Evolutionary conservation across 257 asterid species (phyloP).

Genomic region (Ocimum tenuiflorum): DNA sequence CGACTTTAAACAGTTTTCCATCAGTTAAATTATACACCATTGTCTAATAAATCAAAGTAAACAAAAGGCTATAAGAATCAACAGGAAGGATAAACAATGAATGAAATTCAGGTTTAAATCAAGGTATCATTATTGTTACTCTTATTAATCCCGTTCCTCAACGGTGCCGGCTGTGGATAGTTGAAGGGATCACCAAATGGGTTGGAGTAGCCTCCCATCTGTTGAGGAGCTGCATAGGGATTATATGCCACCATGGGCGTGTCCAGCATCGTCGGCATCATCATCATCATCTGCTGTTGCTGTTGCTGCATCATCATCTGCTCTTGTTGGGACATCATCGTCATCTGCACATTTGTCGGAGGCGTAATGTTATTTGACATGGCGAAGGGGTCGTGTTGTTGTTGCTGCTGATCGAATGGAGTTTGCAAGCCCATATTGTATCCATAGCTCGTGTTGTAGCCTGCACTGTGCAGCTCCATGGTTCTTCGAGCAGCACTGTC

Average conservation of each 20-base stretch:
- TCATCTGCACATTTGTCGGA: constrained; percentile 61
- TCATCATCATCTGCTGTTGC: constrained; percentile 30
- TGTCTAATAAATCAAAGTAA: too few relatives aligned
- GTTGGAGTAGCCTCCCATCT: constrained; percentile 22
- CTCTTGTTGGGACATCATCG: constrained; percentile 53
- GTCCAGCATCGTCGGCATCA: constrained; percentile 21
- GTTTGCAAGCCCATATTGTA: constrained; percentile 25
- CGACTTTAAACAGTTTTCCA: too few relatives aligned
- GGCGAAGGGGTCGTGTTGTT: constrained; percentile 56
- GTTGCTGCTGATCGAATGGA: constrained; percentile 29
- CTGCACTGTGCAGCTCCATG: constrained; percentile 57
- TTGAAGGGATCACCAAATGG: constrained; percentile 68
- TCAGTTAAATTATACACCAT: too few relatives aligned
- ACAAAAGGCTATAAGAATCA: too few relatives aligned
- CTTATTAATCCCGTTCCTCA: constrained; percentile 26
- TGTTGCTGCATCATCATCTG: constrained; percentile 33
- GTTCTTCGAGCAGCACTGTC: constrained; percentile 57
- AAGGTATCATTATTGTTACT: constrained; percentile 23
- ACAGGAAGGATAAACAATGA: not conserved
- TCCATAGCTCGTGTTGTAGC: constrained; percentile 40
- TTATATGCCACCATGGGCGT: constrained; percentile 32
- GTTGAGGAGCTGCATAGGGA: constrained; percentile 9
- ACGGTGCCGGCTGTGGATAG: constrained; percentile 33
- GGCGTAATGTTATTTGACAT: constrained; percentile 36
- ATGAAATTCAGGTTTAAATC: constrained; percentile 24